Base-by-base conservation (phyloP, 257 asterid species). In the Gentiana dahurica region DNA sequence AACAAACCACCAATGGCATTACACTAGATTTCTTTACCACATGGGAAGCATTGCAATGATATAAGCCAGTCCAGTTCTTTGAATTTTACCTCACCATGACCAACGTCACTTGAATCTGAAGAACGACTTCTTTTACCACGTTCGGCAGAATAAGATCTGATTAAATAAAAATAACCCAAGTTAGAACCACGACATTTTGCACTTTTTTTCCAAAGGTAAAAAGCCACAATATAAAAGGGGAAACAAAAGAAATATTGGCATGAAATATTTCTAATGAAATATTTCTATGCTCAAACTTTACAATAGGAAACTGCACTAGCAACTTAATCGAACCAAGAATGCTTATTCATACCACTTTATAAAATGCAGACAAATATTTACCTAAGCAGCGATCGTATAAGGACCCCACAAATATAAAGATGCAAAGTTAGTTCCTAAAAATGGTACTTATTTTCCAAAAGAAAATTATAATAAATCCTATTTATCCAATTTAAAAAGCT, bases 61-160 rank as follows among this genome's bases (percentile, higher is more conserved):
- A 36, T 54, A 8, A 36, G 34, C 2, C 34, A 57, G 55, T 51
- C 53, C 60, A 64, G 63, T 43, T 59, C 51, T 57, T 55, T 52
- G 44, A 75, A 38, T 64, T 65, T 66, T 65, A 88, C 96, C 83
- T 78, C 81, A 62, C 70, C 73, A 54, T 54, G 71, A 62, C 77
- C 77, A 52, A 68, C 81, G 60, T 69, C 71, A 63, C 65, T 66
- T 32, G 84, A 75, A 61, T 80, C 89, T 55, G 75, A 72, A 5
- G 93, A 85, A 51, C 55, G 66, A 65, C 77, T 93, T 69, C 81
- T 71, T 62, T 73, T 73, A 53, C 66, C 77, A 68, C 49, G 71
- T 51, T 72, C 79, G 53, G 69, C 83, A 64, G 60, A 67, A 69
- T 79, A 61, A 53, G 85, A 76, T 73, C 94, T 81, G 85, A 65